These are phyloP conservation scores for Solanum clarkiae DNA, from an alignment of 257 asterid species.

Conservation along the genomic window DNA sequence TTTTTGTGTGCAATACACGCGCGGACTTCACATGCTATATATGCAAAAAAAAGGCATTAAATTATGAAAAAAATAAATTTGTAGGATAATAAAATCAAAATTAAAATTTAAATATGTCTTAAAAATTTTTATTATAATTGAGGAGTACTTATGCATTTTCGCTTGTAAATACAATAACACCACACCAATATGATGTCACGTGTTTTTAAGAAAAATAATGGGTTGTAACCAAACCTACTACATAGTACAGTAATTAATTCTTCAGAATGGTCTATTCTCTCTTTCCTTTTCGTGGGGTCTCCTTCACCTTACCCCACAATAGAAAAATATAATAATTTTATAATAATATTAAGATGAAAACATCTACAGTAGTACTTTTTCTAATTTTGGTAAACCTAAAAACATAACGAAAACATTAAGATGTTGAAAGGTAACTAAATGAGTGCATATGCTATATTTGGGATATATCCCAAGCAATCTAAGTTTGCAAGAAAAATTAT, in stretches of 20 bases:
- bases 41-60: too few relatives aligned
- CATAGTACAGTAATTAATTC: background rate
- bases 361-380: constrained; percentile 5
- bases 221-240: too few relatives aligned
- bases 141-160: too few relatives aligned
- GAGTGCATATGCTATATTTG: background rate
- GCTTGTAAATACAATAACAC: background rate
- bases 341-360: too few relatives aligned
- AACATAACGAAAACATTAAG: background rate
- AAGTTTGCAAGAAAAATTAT: background rate
- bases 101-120: too few relatives aligned
- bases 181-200: too few relatives aligned
- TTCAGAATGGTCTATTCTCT: background rate
- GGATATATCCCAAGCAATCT: background rate
- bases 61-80: too few relatives aligned
- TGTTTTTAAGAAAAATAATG: too few relatives aligned
- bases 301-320: constrained; percentile 17
- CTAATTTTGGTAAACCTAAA: constrained; percentile 34
- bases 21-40: too few relatives aligned
- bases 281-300: background rate
- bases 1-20: too few relatives aligned
- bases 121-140: too few relatives aligned
- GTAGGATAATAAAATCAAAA: too few relatives aligned
- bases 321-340: background rate
- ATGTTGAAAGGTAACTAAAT: background rate